Evolutionary conservation across 2,329 filamentous ascomycete species (phyloP).

Genomic region (Microcyclospora pomicola): DNA sequence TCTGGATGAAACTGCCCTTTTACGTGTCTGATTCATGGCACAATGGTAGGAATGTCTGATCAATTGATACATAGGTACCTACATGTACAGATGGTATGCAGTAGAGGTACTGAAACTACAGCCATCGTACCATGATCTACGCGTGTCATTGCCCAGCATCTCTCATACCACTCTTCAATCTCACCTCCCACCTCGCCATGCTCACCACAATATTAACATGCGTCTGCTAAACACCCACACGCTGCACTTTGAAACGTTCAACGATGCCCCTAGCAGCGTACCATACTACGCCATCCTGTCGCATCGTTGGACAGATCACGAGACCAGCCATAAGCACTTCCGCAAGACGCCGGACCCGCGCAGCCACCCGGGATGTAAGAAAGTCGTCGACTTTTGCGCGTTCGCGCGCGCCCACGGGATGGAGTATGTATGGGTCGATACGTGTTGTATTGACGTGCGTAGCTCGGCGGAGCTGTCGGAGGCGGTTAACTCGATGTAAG

Average conservation of each 20-base stretch:
- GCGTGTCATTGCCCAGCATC: too few relatives aligned
- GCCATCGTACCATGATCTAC: too few relatives aligned
- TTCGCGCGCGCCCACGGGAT: constrained; percentile 9
- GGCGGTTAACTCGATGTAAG: constrained; percentile 11
- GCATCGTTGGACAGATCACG: constrained; percentile 18
- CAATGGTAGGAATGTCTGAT: too few relatives aligned
- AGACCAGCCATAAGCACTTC: constrained; percentile 3
- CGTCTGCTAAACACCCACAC: constrained; percentile 1
- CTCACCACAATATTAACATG: constrained; percentile 1
- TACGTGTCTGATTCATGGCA: too few relatives aligned
- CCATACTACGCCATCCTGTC: constrained; percentile 22
- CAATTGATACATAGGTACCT: too few relatives aligned
- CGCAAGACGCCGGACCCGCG: too few relatives aligned
- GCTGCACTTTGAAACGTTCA: constrained; percentile 2
- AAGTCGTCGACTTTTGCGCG: constrained; percentile 11
- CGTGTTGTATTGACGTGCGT: constrained; percentile 9
- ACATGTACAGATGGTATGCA: too few relatives aligned
- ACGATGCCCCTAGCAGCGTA: background rate
- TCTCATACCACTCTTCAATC: too few relatives aligned
- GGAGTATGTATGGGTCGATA: constrained; percentile 12
- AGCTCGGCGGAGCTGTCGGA: constrained; percentile 7
- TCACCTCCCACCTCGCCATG: too few relatives aligned
- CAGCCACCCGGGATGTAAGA: constrained; percentile 3
- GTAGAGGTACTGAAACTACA: too few relatives aligned
- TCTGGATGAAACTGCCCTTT: too few relatives aligned